Evolutionary conservation across 2,329 filamentous ascomycete genomes (phyloP).

Genomic region (Paecilomyces formosus): DNA sequence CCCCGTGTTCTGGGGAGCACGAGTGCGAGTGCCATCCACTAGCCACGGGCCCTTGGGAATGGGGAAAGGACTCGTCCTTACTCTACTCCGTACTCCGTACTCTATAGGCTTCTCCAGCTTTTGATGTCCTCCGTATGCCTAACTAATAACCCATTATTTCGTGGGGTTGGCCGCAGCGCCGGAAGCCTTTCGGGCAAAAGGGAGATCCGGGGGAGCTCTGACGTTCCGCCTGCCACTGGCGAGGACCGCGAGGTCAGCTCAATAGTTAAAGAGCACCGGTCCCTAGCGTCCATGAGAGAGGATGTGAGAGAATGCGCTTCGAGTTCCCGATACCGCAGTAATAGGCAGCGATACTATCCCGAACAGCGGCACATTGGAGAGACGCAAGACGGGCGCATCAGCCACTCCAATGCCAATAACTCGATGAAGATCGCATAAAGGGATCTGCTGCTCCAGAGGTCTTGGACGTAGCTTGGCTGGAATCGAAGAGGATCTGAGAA

Average conservation of each 20-base stretch:
- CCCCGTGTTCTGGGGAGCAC: neutral
- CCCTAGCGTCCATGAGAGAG: neutral
- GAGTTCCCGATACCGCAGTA: neutral
- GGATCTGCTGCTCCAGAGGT: neutral
- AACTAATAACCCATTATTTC: neutral
- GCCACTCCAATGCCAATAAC: neutral
- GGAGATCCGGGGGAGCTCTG: slow-evolving; percentile 17
- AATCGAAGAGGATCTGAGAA: neutral
- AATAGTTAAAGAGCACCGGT: slow-evolving; percentile 5
- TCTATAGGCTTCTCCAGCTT: neutral
- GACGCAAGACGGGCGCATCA: neutral
- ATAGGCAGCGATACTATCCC: neutral
- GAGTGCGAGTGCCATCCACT: neutral
- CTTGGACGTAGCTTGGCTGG: neutral
- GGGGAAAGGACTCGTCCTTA: neutral
- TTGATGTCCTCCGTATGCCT: neutral
- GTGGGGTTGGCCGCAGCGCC: neutral
- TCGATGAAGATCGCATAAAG: neutral
- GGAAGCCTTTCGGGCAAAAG: slow-evolving; percentile 18
- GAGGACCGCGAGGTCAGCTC: neutral
- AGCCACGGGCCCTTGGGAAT: neutral
- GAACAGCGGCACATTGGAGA: neutral
- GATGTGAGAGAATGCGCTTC: neutral
- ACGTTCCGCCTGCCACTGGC: neutral
- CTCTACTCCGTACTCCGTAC: no score